A percentile compares a stretch with the other conserved stretches of the same genome.
phyloP scores from a whole-genome alignment of 2,329 filamentous ascomycete genomes.

The Lachnellula cervina region DNA sequence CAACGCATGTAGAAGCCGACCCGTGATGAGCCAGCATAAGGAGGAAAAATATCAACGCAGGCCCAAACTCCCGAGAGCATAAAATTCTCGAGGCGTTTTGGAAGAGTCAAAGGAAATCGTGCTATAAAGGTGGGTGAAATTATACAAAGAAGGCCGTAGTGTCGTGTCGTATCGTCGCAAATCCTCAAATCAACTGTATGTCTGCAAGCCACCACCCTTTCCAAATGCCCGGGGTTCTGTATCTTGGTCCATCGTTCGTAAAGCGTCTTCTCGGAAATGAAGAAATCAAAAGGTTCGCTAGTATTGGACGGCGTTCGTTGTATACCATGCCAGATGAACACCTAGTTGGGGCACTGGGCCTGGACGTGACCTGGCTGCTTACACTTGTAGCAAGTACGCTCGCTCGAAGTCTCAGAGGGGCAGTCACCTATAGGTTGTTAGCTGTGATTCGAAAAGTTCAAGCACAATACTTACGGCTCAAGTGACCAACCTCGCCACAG shows the following conservation, averaged over 20 bases:
- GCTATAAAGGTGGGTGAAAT: conserved; percentile 16
- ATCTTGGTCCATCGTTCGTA: conserved; percentile 23
- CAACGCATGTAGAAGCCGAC: not conserved
- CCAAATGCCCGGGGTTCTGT: conserved; percentile 29
- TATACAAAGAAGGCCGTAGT: conserved; percentile 30
- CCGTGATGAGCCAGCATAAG: not conserved
- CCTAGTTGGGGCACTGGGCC: conserved; percentile 83
- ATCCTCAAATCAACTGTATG: conserved; percentile 29
- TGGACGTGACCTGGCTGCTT: conserved; percentile 66
- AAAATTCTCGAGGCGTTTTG: conserved; percentile 9
- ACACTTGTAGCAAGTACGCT: conserved; percentile 99
- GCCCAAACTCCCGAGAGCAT: conserved; percentile 9
- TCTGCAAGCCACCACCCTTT: conserved; percentile 29
- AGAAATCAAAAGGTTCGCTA: conserved; percentile 14
- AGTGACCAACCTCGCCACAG: conserved; percentile 86
- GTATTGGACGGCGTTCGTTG: conserved; percentile 15
- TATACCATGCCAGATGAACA: conserved; percentile 11
- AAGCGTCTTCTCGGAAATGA: conserved; percentile 25
- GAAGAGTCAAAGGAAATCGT: conserved; percentile 9
- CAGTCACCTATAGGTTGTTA: conserved; percentile 63
- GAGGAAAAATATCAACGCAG: conserved; percentile 7
- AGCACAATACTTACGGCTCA: conserved; percentile 6
- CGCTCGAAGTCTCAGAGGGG: conserved; percentile 81
- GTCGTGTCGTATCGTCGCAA: conserved; percentile 18
- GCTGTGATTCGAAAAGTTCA: not conserved